Conservation (phyloP, 768 basidiomycete species). For the Favolaschia claudopus region DNA sequence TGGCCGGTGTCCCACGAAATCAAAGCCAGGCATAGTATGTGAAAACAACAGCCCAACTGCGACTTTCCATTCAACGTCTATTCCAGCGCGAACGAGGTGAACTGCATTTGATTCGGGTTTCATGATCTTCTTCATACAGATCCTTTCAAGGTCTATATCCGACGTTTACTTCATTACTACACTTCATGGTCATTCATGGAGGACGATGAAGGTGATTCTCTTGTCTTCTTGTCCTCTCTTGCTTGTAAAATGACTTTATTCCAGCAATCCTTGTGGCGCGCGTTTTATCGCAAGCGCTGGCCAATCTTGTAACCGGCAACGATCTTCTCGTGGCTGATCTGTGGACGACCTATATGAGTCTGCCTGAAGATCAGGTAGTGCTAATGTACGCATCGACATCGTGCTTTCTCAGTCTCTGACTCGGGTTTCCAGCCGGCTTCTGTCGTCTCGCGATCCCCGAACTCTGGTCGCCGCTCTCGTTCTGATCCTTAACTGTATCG, state of each 20-base stretch:
- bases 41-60: neutral
- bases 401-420: no score
- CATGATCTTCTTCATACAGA: no score
- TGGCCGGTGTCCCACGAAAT: conserved; percentile 77
- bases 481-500: conserved; percentile 76
- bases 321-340: conserved; percentile 59
- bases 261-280: conserved; percentile 71
- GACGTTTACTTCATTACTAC: conserved; percentile 72
- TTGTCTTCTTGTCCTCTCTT: neutral
- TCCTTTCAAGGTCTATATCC: conserved; percentile 68
- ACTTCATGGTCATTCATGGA: conserved; percentile 80
- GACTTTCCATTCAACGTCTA: neutral
- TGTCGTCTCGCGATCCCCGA: conserved; percentile 70
- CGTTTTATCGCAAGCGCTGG: conserved; percentile 77
- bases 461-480: conserved; percentile 70
- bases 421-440: conserved; percentile 60
- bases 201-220: conserved; percentile 53
- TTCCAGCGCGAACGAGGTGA: conserved; percentile 75
- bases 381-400: conserved; percentile 70
- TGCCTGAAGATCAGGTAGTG: conserved; percentile 77
- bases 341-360: conserved; percentile 70
- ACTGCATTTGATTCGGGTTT: no score
- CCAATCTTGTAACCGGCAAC: conserved; percentile 85
- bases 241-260: conserved; percentile 13
- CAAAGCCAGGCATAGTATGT: conserved; percentile 80